phyloP scores from a whole-genome alignment of 129 eudicot genomes.

The Sambucus nigra region DNA sequence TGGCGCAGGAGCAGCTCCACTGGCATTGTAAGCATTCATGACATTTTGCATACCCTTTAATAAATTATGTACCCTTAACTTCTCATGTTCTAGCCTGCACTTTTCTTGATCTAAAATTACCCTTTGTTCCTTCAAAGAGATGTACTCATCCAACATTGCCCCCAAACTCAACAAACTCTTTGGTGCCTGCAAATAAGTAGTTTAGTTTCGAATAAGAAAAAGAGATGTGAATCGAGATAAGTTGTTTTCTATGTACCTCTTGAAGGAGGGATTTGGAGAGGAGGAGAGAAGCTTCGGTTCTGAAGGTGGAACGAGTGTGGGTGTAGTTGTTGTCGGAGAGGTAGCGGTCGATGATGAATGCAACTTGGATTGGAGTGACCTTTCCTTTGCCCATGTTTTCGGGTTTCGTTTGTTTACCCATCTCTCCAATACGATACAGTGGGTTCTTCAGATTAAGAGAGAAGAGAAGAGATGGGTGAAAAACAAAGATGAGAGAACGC shows the following conservation, averaged over 20 bases:
- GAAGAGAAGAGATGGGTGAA: neutral
- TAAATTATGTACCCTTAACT: slow-evolving; percentile 43
- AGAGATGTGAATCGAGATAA: no score
- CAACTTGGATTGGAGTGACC: slow-evolving; percentile 72
- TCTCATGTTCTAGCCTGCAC: slow-evolving; percentile 60
- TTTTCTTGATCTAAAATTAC: slow-evolving; percentile 54
- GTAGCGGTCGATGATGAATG: slow-evolving; percentile 84
- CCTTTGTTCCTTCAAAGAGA: slow-evolving; percentile 63
- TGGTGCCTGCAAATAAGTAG: slow-evolving; percentile 61
- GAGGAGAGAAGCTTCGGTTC: slow-evolving; percentile 54
- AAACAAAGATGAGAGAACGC: slow-evolving; percentile 6
- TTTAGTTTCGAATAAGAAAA: no score
- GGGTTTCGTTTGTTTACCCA: slow-evolving; percentile 45
- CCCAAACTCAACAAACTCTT: slow-evolving; percentile 62
- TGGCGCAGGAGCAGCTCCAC: slow-evolving; percentile 10
- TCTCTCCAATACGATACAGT: slow-evolving; percentile 7
- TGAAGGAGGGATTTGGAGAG: slow-evolving; percentile 46
- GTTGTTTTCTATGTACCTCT: slow-evolving; percentile 34
- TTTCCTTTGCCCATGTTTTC: slow-evolving; percentile 49
- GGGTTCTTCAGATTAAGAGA: neutral
- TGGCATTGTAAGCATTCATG: slow-evolving; percentile 50
- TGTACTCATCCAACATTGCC: slow-evolving; percentile 73
- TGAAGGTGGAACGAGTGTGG: slow-evolving; percentile 45
- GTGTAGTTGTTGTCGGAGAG: slow-evolving; percentile 53
- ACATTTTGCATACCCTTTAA: slow-evolving; percentile 66